A percentile compares a stretch with the other conserved stretches of the same genome.
Evolutionary conservation across 495 filamentous ascomycete species (phyloP).

Genomic region (Aspergillus heteromorphus): DNA sequence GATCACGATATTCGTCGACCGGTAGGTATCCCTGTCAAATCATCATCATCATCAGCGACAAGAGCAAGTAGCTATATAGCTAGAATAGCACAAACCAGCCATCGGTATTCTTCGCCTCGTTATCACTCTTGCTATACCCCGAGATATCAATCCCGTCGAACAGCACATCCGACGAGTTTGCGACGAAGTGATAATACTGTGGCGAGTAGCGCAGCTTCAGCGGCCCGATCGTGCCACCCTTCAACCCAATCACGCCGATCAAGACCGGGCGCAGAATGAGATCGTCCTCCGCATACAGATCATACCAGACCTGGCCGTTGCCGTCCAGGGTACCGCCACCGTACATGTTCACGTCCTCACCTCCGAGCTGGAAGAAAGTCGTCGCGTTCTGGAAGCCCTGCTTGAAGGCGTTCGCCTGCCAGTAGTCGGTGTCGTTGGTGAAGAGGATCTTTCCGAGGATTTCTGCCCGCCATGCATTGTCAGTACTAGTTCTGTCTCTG

Average conservation of each 20-base stretch:
- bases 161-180: constrained; percentile 61
- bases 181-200: constrained; percentile 64
- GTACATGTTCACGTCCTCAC: constrained; percentile 63
- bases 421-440: constrained; percentile 61
- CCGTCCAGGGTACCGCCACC: constrained; percentile 58
- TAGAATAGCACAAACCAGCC: constrained; percentile 46
- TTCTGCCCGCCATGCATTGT: constrained; percentile 21
- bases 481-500: no score
- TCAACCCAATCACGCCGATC: constrained; percentile 56
- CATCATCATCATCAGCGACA: not conserved
- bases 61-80: no score
- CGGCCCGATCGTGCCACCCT: constrained; percentile 55
- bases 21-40: constrained; percentile 53
- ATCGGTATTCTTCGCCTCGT: constrained; percentile 61
- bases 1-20: constrained; percentile 56
- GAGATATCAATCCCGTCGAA: constrained; percentile 62
- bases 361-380: constrained; percentile 66
- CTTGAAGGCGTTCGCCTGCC: constrained; percentile 56
- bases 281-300: constrained; percentile 49
- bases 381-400: constrained; percentile 61
- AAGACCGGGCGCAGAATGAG: constrained; percentile 57
- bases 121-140: constrained; percentile 45
- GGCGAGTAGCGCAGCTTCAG: constrained; percentile 60
- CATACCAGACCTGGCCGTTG: constrained; percentile 69
- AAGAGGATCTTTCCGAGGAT: constrained; percentile 55